Conservation (phyloP, 2,329 filamentous ascomycete species). For the Iodosphaeria phyllophila region DNA sequence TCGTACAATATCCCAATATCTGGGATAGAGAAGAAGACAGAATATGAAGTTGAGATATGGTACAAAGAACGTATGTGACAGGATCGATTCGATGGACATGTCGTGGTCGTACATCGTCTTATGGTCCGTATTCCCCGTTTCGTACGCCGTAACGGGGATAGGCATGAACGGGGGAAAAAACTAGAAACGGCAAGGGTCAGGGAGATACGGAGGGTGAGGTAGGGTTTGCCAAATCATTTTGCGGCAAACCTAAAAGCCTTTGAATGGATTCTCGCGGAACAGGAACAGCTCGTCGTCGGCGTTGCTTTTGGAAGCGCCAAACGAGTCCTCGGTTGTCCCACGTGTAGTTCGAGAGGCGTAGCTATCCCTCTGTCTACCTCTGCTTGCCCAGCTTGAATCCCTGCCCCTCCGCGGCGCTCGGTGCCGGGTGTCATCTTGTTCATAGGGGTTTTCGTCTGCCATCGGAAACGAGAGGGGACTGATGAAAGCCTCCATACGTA, state of each 20-base stretch:
- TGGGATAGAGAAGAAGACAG: too few species aligned
- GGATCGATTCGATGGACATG: too few species aligned
- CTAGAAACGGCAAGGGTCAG: too few species aligned
- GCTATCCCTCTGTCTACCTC: slow-evolving; percentile 33
- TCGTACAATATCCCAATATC: too few species aligned
- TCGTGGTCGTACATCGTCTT: too few species aligned
- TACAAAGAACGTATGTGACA: too few species aligned
- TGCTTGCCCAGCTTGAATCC: slow-evolving; percentile 26
- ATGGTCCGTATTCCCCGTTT: too few species aligned
- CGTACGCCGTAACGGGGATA: too few species aligned
- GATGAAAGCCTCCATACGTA: slow-evolving; percentile 96
- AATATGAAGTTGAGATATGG: too few species aligned
- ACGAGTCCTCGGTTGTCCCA: slow-evolving; percentile 27
- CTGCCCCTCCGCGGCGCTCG: slow-evolving; percentile 33
- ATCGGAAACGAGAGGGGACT: slow-evolving; percentile 34
- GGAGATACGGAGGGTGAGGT: too few species aligned
- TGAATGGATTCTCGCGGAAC: slow-evolving; percentile 41
- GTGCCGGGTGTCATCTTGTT: slow-evolving; percentile 29
- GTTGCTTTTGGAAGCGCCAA: slow-evolving; percentile 23
- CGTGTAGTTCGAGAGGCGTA: slow-evolving; percentile 25
- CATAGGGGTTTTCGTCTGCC: slow-evolving; percentile 26
- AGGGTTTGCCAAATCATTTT: too few species aligned
- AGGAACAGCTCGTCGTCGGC: slow-evolving; percentile 44
- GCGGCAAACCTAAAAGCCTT: slow-evolving; percentile 37
- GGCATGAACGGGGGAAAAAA: too few species aligned